Evolutionary conservation across 768 basidiomycete genomes (phyloP), one percentile per base, ranked within the genome.

Genomic region (Udeniomyces megalosporus): DNA sequence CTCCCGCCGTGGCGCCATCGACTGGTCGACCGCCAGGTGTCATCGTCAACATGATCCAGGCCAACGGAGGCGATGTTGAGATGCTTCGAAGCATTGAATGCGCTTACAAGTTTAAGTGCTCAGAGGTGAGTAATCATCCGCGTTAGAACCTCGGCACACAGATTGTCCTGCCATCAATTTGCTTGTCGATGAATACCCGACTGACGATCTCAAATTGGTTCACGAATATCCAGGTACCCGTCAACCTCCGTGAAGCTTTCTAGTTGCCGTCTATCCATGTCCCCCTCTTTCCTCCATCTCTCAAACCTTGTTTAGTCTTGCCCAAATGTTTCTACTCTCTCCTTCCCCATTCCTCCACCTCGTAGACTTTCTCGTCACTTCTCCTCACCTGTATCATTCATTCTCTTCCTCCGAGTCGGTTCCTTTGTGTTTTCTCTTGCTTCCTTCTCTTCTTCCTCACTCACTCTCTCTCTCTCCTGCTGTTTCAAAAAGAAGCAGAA

Each of bases 11-110:
- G 68, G 81, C 86, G 52, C 84, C 72, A 57, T 76, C 78, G 73
- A 85, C 88, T 71, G 80, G 84, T 45, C 84, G 89, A 57, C 38
- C 38, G 8, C 85, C 89, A 60, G 95, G 93, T 31, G 86, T 96
- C 58, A 80, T 95, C 64, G 80, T 99, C 71, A 97, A 93, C 74
- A 91, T 97, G 69, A 92, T 97, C 66, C 95, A 92, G 61, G 93
- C 92, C 59, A 91, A 90, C 15, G 91, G 92, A 32, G 92, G 91
- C 46, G 93, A 97, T 73, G 92, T 96, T 60, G 93, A 97, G 77
- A 95, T 96, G 91, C 77, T 97, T 66, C 82, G 93, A 70, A 88
- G 87, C 68, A 96, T 96, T 79, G 93, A 97, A 78, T 93, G 91
- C 80, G 93, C 90, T 77, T 96, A 93, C 80, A 67, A 71, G 22